Percentiles rank a stretch among this genome's conserved stretches.
Evolutionary conservation across 805 yeast genomes (phyloP).

Genomic region (Saccharomycopsis olivae): DNA sequence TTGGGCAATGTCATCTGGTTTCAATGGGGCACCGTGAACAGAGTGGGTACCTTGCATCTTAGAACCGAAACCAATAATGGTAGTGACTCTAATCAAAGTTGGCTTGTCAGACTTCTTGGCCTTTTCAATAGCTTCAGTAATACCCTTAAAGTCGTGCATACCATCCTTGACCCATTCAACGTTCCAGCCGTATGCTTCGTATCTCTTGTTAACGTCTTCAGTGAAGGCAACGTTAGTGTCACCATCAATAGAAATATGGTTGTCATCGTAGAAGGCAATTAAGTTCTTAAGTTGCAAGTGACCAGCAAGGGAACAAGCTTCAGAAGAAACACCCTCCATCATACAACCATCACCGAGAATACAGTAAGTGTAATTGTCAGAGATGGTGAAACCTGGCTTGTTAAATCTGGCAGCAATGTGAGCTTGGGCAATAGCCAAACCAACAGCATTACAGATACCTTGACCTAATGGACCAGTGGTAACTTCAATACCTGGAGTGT

Average conservation of each 20-base stretch:
- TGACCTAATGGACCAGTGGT: conserved; percentile 99
- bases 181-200: conserved; percentile 94
- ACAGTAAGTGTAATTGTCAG: conserved; percentile 67
- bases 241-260: conserved; percentile 96
- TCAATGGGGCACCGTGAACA: conserved; percentile 95
- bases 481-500: conserved; percentile 88
- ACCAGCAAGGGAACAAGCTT: conserved; percentile 92
- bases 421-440: conserved; percentile 89
- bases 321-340: conserved; percentile 96
- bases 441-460: conserved; percentile 94
- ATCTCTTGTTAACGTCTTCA: conserved; percentile 79
- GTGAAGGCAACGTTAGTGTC: conserved; percentile 81
- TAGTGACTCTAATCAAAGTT: conserved; percentile 75
- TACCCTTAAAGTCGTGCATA: conserved; percentile 63
- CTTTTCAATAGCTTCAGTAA: conserved; percentile 62
- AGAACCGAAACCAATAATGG: conserved; percentile 94
- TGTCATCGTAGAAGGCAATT: conserved; percentile 93
- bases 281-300: conserved; percentile 88
- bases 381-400: conserved; percentile 67
- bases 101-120: conserved; percentile 86
- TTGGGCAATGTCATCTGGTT: conserved; percentile 84
- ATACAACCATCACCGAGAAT: conserved; percentile 97
- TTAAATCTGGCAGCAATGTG: conserved; percentile 88
- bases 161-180: conserved; percentile 68
- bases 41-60: conserved; percentile 72